phyloP scores from a whole-genome alignment of 1,284 basidiomycete genomes.

The Malassezia sympodialis region DNA sequence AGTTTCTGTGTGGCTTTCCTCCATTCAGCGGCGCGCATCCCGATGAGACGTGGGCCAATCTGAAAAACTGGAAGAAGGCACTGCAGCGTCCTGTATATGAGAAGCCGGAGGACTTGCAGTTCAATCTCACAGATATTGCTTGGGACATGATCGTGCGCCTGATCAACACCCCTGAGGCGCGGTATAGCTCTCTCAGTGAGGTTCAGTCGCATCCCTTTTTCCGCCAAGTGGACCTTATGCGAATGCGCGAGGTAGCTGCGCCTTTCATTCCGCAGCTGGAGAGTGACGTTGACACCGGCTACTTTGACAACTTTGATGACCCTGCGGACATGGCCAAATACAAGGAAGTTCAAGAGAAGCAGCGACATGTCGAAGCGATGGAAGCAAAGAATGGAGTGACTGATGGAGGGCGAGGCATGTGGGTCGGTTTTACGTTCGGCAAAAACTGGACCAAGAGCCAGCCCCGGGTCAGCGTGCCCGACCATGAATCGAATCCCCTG shows the following conservation, averaged over 20 bases:
- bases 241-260: conserved; percentile 66
- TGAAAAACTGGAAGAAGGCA: conserved; percentile 91
- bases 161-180: conserved; percentile 65
- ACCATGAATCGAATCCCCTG: conserved; percentile 4
- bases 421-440: conserved; percentile 90
- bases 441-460: conserved; percentile 38
- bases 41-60: conserved; percentile 97
- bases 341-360: conserved; percentile 89
- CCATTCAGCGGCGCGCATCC: conserved; percentile 91
- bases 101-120: conserved; percentile 88
- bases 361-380: conserved; percentile 69
- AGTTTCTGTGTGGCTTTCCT: conserved; percentile 81
- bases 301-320: conserved; percentile 93
- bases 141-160: conserved; percentile 66
- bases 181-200: conserved; percentile 65
- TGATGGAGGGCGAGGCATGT: conserved; percentile 67
- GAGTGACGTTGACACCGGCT: conserved; percentile 83
- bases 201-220: conserved; percentile 80
- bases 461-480: neutral
- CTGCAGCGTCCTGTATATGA: conserved; percentile 87
- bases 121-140: conserved; percentile 84
- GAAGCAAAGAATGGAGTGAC: conserved; percentile 52
- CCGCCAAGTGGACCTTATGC: conserved; percentile 62
- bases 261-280: conserved; percentile 94
- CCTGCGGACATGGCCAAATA: conserved; percentile 89